phyloP scores from a whole-genome alignment of 805 yeast genomes.

The Yarrowia alimentaria region DNA sequence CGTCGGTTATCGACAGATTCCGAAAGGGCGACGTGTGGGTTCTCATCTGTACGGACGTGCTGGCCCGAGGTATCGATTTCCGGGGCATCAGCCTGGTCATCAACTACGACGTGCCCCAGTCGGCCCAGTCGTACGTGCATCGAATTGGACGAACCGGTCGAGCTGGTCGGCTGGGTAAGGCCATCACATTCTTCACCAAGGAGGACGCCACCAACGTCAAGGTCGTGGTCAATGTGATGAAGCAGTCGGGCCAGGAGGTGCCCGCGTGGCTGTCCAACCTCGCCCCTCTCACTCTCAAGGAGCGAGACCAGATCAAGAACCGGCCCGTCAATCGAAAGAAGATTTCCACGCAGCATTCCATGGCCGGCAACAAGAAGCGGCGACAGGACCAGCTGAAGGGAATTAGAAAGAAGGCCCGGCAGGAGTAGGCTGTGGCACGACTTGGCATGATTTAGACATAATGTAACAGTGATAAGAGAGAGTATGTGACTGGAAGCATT shows the following conservation, averaged over 20 bases:
- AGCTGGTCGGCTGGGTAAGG: conserved; percentile 82
- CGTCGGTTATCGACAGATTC: conserved; percentile 76
- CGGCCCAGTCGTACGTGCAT: conserved; percentile 93
- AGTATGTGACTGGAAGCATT: no score
- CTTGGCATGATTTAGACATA: conserved; percentile 1
- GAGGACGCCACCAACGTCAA: conserved; percentile 75
- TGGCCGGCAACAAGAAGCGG: conserved; percentile 30
- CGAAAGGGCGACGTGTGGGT: conserved; percentile 94
- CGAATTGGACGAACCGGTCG: conserved; percentile 99
- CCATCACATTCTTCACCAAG: conserved; percentile 89
- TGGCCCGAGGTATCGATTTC: conserved; percentile 96
- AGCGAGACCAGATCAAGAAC: conserved; percentile 59
- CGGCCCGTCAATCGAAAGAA: conserved; percentile 61
- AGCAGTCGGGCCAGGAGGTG: conserved; percentile 70
- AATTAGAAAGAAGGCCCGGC: conserved; percentile 3
- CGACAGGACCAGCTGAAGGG: conserved; percentile 24
- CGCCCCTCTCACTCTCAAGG: conserved; percentile 60
- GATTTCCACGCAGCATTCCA: conserved; percentile 67
- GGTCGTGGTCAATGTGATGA: conserved; percentile 91
- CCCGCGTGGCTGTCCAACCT: conserved; percentile 80
- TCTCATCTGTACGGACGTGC: conserved; percentile 90
- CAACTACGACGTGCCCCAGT: conserved; percentile 93
- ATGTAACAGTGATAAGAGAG: no score
- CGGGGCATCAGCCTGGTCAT: conserved; percentile 92
- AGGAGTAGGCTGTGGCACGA: conserved; percentile 2